phyloP scores from a whole-genome alignment of 164 flowering plant species.

The Sextonia rubra region DNA sequence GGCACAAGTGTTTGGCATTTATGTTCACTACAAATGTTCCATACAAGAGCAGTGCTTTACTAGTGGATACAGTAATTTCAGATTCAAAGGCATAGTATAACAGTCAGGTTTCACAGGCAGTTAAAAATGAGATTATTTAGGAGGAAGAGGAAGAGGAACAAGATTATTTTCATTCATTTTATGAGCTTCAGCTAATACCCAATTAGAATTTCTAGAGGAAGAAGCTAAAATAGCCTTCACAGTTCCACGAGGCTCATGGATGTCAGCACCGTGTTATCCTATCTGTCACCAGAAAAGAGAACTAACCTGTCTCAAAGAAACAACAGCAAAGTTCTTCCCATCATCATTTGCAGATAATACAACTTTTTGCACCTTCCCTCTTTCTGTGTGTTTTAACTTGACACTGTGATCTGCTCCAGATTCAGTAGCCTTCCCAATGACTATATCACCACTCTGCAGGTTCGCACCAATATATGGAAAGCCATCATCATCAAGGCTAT shows the following conservation, averaged over 20 bases:
- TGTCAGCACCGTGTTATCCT: neutral
- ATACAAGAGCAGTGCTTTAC: no score
- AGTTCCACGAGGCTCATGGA: neutral
- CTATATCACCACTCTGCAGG: slow-evolving; percentile 74
- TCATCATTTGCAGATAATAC: slow-evolving; percentile 93
- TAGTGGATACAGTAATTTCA: no score
- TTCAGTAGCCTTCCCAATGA: slow-evolving; percentile 78
- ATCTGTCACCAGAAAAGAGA: neutral
- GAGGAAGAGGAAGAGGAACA: no score
- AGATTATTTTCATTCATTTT: no score
- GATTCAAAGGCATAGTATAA: no score
- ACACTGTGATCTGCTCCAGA: slow-evolving; percentile 88
- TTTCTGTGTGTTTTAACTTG: slow-evolving; percentile 88
- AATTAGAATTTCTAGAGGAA: neutral
- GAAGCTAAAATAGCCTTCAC: neutral
- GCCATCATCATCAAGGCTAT: slow-evolving; percentile 92
- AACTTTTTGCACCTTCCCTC: slow-evolving; percentile 88
- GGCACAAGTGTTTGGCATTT: no score
- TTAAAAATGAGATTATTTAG: no score
- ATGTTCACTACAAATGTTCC: no score
- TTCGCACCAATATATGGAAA: slow-evolving; percentile 86
- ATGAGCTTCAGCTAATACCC: no score
- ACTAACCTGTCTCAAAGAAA: slow-evolving; percentile 84
- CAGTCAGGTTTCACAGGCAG: no score
- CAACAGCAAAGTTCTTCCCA: slow-evolving; percentile 83